Base-by-base conservation (phyloP, 108 stramenopile genomes). In the Nitzschia sp. region DNA sequence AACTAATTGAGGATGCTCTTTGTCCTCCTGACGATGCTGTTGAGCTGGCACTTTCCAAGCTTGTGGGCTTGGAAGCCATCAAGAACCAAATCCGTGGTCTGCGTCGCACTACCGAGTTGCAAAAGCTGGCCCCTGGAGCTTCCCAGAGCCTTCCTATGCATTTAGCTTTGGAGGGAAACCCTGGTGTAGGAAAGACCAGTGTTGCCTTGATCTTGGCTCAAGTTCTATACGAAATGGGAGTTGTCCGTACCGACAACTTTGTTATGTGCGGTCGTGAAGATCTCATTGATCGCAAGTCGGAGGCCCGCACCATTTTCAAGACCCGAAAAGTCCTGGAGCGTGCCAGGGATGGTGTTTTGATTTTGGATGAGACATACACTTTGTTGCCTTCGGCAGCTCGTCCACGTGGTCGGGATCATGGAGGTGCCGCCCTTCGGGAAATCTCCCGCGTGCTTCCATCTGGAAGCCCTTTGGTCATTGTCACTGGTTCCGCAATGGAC, bases 131-230 rank as follows among this genome's bases (percentile, higher is more conserved):
- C 60, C 42, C 77, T 34, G 53, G 51, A 7, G 78, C 73, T 2
- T 51, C 73, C 41, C 70, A 71, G 21, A 77, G 71, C n/a, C 63
- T 77, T 50, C 86, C 89, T 14, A 71, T 79, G 52, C 92, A 92
- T 67, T 68, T 90, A 41, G 78, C 84, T 24, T 82, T 98, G 37
- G 78, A 90, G 17, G 97, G 97, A 22, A 92, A 88, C 65, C 93
- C 97, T 0, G 97, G 97, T 14, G 88, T 88, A 29, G 95, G 96
- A 26, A 97, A 96, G 72, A 84, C 88, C 7, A 86, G 76, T 40
- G 90, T 94, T 12, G 91, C 96, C 8, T 69, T 82, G 5, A 56
- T 94, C 3, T 65, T 95, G 56, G 67, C 80, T n/a, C 70, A 80
- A 0, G 73, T 96, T 7, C 55, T 97, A 42, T 76, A 78, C 68